Percentiles rank a stretch among this genome's conserved stretches.
Evolutionary conservation across 331 rosid genomes (phyloP).

Genomic region (Dryas integrifolia): DNA sequence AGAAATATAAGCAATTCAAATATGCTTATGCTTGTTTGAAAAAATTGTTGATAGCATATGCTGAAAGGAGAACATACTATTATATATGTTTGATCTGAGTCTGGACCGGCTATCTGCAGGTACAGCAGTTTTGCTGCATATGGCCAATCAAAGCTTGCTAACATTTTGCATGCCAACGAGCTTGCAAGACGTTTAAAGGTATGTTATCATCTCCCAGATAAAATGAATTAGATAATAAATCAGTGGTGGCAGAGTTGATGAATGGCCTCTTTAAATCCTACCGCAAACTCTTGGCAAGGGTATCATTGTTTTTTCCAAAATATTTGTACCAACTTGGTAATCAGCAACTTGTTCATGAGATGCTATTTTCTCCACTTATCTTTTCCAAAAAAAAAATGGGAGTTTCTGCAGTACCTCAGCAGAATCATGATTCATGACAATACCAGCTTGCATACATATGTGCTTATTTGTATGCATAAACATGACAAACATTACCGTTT

Average conservation of each 20-base stretch:
- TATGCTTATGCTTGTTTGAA: too few species aligned
- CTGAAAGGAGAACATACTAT: background rate
- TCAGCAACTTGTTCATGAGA: background rate
- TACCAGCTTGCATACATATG: background rate
- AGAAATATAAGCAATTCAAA: too few species aligned
- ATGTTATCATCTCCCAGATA: background rate
- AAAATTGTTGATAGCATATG: background rate
- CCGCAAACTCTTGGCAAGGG: background rate
- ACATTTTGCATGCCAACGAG: conserved; percentile 52
- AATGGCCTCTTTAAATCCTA: background rate
- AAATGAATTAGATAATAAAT: background rate
- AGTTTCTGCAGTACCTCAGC: background rate
- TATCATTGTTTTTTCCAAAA: background rate
- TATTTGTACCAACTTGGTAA: background rate
- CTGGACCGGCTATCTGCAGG: conserved; percentile 25
- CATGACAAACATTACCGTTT: background rate
- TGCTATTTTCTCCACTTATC: background rate
- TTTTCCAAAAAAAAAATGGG: background rate
- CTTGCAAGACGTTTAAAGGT: conserved; percentile 45
- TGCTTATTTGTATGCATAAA: background rate
- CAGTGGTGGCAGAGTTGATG: background rate
- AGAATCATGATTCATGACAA: background rate
- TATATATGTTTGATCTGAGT: background rate
- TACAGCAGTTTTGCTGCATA: conserved; percentile 41
- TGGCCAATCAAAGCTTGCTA: conserved; percentile 56